Conservation (phyloP, 2,329 filamentous ascomycete genomes). For the Sporothrix pseudoabietina region DNA sequence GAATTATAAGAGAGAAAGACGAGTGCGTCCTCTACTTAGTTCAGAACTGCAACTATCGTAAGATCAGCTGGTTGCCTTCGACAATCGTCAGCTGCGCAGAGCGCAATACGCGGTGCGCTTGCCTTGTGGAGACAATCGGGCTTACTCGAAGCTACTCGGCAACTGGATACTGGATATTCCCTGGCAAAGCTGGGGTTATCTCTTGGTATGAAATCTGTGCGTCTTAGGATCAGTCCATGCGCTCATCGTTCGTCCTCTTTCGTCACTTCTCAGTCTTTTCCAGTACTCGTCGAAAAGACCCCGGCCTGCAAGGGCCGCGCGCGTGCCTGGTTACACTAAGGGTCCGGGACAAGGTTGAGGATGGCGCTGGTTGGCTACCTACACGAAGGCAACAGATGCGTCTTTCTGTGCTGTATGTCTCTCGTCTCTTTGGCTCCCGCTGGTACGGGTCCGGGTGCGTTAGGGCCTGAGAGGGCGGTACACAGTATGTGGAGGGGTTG, state of each 20-base stretch:
- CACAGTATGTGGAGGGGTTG: not conserved
- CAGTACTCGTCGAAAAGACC: not conserved
- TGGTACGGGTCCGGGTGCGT: constrained; percentile 3
- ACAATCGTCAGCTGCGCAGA: constrained; percentile 21
- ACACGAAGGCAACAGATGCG: constrained; percentile 35
- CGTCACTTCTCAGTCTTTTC: not conserved
- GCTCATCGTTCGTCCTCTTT: not conserved
- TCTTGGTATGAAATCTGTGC: not conserved
- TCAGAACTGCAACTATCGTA: not conserved
- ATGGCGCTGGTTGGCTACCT: constrained; percentile 39
- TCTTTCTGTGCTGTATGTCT: not conserved
- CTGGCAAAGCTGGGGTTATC: constrained; percentile 6
- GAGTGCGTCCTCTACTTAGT: not conserved
- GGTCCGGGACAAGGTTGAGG: constrained; percentile 29
- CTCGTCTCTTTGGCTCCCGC: not conserved
- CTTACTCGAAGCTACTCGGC: constrained; percentile 11
- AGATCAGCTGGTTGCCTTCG: constrained; percentile 7
- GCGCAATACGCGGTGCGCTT: not conserved
- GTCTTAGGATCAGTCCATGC: not conserved
- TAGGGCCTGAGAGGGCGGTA: constrained; percentile 7
- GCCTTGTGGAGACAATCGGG: not conserved
- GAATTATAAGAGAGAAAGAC: not conserved
- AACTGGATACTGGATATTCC: not conserved
- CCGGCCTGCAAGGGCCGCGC: constrained; percentile 21
- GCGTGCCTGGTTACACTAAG: constrained; percentile 40